Evolutionary conservation across 306 rosid genomes (phyloP), one percentile per base, ranked within the genome.

Genomic region (Trifolium repens): DNA sequence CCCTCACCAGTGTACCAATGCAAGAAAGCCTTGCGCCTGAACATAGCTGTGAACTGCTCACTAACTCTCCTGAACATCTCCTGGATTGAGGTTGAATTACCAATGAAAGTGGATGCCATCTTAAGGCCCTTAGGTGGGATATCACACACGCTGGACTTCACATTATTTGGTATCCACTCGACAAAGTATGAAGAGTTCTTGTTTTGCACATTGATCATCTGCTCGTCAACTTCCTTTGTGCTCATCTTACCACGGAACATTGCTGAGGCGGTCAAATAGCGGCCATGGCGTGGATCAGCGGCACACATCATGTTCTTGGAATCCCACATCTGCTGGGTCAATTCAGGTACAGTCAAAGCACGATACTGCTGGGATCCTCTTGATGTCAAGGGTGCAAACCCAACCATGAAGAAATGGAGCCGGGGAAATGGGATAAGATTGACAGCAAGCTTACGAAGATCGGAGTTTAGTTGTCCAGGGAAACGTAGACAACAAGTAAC

Each of bases 241-340:
- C 88, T 84, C 88, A 84, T 84, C 81, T 84, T 84, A 58, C 88
- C 88, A 13, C 88, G 88, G 85, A 84, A 84, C 88, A 84, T 81
- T 3, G 88, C 88, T 13, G 88, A 84, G 7, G 85, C 88, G 5
- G 85, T 84, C 79, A 84, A 66, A 26, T 84, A 84, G 16, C 88
- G 88, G n/a, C 88, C 88, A 17, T 84, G 88, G 40, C 88, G 88
- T 49, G 88, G 88, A 71, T 84, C 88, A 4, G 88, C 88, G 4
- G 88, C 88, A 74, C 88, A 84, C 88, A 84, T 84, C 88, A 84
- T 84, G 73, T 84, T 84, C 81, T 84, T 84, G 1, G 88, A 78
- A 78, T 84, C 88, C 85, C 85, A 84, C 88, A 84, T 84, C 72
- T 84, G 88, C 70, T 84, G 88, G 7, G 88, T 84, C 81, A 84